Evolutionary conservation across 1,284 basidiomycete species (phyloP).

Genomic region (Moesziomyces antarcticus): DNA sequence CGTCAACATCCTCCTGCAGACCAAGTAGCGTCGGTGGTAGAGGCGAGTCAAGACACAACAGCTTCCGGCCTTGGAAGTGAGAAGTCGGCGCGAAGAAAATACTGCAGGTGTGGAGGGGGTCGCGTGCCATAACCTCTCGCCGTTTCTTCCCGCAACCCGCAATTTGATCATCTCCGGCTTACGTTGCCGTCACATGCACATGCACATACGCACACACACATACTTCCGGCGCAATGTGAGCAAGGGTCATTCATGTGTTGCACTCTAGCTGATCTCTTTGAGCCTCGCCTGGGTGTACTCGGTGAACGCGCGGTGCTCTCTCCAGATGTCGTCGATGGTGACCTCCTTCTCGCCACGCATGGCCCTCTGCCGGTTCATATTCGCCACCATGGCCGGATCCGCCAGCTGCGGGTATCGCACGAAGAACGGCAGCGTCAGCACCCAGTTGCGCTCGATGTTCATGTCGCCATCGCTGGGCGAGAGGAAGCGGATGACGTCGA

Average conservation of each 20-base stretch:
- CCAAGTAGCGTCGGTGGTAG: too few relatives aligned
- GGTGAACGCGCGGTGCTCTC: slow-evolving; percentile 26
- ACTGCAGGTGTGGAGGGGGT: slow-evolving; percentile 2
- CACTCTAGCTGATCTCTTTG: slow-evolving; percentile 18
- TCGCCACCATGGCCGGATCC: slow-evolving; percentile 25
- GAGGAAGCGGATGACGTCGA: slow-evolving; percentile 26
- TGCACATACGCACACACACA: too few relatives aligned
- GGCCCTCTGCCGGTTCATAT: slow-evolving; percentile 29
- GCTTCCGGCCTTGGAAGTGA: too few relatives aligned
- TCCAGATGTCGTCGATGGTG: slow-evolving; percentile 39
- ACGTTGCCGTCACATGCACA: too few relatives aligned
- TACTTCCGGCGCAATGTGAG: too few relatives aligned
- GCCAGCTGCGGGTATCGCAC: slow-evolving; percentile 47
- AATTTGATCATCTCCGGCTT: too few relatives aligned
- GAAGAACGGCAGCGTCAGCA: slow-evolving; percentile 42
- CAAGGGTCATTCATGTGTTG: too few relatives aligned
- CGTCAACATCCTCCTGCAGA: too few relatives aligned
- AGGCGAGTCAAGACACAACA: too few relatives aligned
- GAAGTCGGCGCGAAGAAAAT: too few relatives aligned
- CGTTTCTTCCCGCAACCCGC: not conserved
- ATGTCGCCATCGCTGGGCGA: slow-evolving; percentile 32
- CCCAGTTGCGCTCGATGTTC: slow-evolving; percentile 36
- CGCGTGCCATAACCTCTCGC: not conserved
- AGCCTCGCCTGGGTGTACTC: slow-evolving; percentile 29
- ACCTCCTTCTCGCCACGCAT: slow-evolving; percentile 18